Evolutionary conservation across 805 yeast genomes (phyloP), one percentile per base, ranked within the genome.

Genomic region (Teunomyces cretensis): DNA sequence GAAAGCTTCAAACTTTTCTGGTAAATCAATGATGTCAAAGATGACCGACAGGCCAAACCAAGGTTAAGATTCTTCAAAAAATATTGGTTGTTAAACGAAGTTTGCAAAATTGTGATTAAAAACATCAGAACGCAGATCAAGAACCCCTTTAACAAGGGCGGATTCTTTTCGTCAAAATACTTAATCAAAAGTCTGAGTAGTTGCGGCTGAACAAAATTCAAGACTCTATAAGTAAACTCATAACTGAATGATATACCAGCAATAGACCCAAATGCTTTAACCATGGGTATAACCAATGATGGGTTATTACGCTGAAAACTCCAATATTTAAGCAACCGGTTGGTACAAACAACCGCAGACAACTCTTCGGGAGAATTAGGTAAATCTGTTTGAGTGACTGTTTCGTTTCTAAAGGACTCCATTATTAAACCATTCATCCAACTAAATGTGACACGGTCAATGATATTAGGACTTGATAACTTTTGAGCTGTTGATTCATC

Each of bases 191-290:
- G 56, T 44, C 86, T 76, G 44, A 92, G 69, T 22, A 91, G 65
- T 56, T 88, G 96, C 0, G 98, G 98, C 65, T 89, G 96, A n/a
- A 78, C 74, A 59, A 87, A 89, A 27, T 55, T 52, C n/a, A 62
- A 45, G 9, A 62, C 39, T 11, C 51, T 50, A 30, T 56, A 57
- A 13, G 49, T 47, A 7, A 62, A 49, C 42, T 66, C 70, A 44
- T 47, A 59, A 7, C 46, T 27, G 36, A 64, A 61, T 1, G 65
- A 55, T 4, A 52, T 30, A 2, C 57, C 27, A 1, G 61, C 58
- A 6, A 49, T 39, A 4, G 49, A 46, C 8, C 70, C 68, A 48
- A 65, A 67, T 1, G 71, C 65, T 33, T 45, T 47, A 8, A 50
- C 15, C 24, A 66, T 48, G 16, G 64, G 53, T 3, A 39, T 2